Percentiles rank a stretch among this genome's conserved stretches.
These are phyloP conservation scores for Solanum appendiculatum DNA, from an alignment of 257 asterid species.

Conservation along the genomic window DNA sequence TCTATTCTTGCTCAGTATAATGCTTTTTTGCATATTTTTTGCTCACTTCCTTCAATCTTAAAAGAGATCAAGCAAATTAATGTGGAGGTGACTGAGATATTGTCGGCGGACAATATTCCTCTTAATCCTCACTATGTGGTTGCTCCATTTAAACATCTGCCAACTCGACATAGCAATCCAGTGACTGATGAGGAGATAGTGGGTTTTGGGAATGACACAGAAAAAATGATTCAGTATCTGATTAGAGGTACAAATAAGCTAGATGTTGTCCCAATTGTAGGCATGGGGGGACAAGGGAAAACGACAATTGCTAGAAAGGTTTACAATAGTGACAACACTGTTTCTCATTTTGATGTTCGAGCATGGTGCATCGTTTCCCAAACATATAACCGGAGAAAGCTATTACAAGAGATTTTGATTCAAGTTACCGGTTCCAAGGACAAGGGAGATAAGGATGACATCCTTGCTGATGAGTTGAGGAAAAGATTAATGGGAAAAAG, in stretches of 20 bases:
- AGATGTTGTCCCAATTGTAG: background rate
- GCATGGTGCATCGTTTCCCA: background rate
- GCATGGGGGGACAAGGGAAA: background rate
- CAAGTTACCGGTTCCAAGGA: background rate
- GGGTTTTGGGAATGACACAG: background rate
- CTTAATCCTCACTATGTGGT: background rate
- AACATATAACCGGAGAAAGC: background rate
- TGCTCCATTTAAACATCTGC: background rate
- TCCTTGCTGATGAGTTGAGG: background rate
- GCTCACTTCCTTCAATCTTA: background rate
- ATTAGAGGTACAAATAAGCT: background rate
- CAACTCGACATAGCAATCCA: background rate
- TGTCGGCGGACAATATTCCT: background rate
- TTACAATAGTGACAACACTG: background rate
- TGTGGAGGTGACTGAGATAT: background rate
- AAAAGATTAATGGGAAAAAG: background rate
- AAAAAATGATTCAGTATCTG: background rate
- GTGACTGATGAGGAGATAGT: background rate
- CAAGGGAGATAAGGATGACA: background rate
- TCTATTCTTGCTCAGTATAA: background rate
- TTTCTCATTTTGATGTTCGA: background rate
- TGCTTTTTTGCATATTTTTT: background rate
- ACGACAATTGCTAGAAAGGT: background rate
- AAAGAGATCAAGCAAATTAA: background rate
- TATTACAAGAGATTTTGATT: background rate